Evolutionary conservation across 441 rosid genomes (phyloP), one percentile per base, ranked within the genome.

Genomic region (Bruguiera hainesii): DNA sequence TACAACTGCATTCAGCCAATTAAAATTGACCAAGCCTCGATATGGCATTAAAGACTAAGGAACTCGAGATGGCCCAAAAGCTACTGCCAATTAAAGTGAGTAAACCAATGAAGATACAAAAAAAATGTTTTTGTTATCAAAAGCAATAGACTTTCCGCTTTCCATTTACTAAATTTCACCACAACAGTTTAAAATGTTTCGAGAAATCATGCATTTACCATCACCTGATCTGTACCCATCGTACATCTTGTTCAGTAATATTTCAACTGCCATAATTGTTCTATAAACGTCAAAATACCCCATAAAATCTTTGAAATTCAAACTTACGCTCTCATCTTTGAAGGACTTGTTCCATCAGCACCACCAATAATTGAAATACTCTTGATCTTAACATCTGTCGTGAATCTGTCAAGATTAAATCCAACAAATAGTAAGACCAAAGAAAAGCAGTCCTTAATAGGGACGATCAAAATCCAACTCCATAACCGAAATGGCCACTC

Each of bases 281-380:
- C 18, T 42, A 42, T 42, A 13, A 42, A 11, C 48, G 5, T 42
- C 48, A 42, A 42, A 42, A 11, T 42, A 42, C 48, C 4, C 48
- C 48, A 42, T 11, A 42, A 42, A 42, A 11, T 42, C 48, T 42
- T 42, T 42, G 2, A 42, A 67, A 63, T 21, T 37, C 5, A 51
- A 76, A 81, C 99, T 82, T 85, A 95, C 97, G 66, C 99, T 82
- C 97, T 84, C 91, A 90, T 75, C 87, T 83, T 92, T n/a, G 98
- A 88, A 67, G 99, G 99, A 76, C 99, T 89, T 58, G 90, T 86
- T 78, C 99, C 96, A 64, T 85, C 91, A 30, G 89, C 81, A 70
- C 96, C 96, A 62, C 99, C 99, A 69, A 95, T 80, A 79, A 95
- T 65, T 39, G 97, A 84, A 77, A 95, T 90, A 78, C 97, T 85